Evolutionary conservation across 306 rosid species (phyloP).

Genomic region (Pachyrhizus erosus): DNA sequence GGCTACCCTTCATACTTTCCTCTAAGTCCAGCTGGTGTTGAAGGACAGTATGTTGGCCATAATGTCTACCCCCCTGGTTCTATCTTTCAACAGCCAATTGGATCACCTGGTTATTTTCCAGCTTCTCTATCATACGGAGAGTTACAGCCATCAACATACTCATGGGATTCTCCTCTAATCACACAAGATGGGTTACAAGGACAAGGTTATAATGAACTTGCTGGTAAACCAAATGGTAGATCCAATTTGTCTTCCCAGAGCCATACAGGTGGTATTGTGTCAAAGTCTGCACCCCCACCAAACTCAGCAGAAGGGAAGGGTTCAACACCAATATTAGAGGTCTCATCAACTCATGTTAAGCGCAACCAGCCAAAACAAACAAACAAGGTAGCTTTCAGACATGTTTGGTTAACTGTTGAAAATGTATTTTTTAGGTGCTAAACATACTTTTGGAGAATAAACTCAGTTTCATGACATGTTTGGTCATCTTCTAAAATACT

Average conservation of each 20-base stretch:
- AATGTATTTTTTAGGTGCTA: no score
- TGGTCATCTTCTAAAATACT: no score
- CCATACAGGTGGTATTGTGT: conserved; percentile 41
- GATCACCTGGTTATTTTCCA: conserved; percentile 61
- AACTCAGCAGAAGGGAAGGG: conserved; percentile 49
- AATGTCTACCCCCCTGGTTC: conserved; percentile 64
- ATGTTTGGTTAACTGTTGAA: no score
- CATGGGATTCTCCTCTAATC: conserved; percentile 59
- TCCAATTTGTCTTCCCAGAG: conserved; percentile 55
- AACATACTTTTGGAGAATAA: no score
- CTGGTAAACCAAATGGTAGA: conserved; percentile 54
- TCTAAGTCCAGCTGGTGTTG: conserved; percentile 53
- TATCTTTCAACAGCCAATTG: conserved; percentile 56
- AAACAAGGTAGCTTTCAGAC: conserved; percentile 73
- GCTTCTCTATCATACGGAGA: conserved; percentile 61
- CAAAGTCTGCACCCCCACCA: conserved; percentile 50
- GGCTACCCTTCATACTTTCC: conserved; percentile 64
- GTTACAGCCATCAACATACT: conserved; percentile 53
- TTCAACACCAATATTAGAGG: conserved; percentile 48
- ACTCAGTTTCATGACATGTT: no score
- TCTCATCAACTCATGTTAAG: conserved; percentile 56
- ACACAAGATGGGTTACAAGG: conserved; percentile 56
- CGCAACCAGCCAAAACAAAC: conserved; percentile 58
- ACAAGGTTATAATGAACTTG: conserved; percentile 49
- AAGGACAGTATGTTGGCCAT: conserved; percentile 70